Percentiles rank a stretch among this genome's conserved stretches.
Evolutionary conservation across 495 filamentous ascomycete genomes (phyloP).

Genomic region (Trypethelium eluteriae): DNA sequence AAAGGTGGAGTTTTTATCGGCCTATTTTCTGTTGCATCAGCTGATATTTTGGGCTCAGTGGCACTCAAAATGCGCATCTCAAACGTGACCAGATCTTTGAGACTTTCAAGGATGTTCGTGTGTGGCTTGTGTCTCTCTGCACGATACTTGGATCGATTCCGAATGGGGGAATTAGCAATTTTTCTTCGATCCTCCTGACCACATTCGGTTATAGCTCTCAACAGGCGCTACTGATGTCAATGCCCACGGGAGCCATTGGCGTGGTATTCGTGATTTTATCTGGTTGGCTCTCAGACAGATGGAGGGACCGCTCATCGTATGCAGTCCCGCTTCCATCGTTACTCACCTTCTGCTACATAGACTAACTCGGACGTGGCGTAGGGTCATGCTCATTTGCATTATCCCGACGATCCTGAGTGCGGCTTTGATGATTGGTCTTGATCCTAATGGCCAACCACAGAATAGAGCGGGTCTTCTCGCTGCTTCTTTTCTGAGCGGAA

Average conservation of each 20-base stretch:
- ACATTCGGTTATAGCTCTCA: slow-evolving; percentile 30
- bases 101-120: slow-evolving; percentile 39
- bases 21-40: not conserved
- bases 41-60: slow-evolving; percentile 8
- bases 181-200: slow-evolving; percentile 23
- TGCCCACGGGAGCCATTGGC: slow-evolving; percentile 30
- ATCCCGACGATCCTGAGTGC: slow-evolving; percentile 34
- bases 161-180: slow-evolving; percentile 24
- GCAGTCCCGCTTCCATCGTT: not conserved
- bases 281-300: slow-evolving; percentile 31
- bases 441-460: slow-evolving; percentile 30
- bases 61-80: slow-evolving; percentile 34
- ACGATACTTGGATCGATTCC: slow-evolving; percentile 19
- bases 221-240: slow-evolving; percentile 30
- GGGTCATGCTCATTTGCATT: slow-evolving; percentile 32
- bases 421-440: slow-evolving; percentile 36
- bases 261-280: slow-evolving; percentile 28
- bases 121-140: slow-evolving; percentile 18
- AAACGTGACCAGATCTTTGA: slow-evolving; percentile 37
- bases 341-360: no score
- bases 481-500: slow-evolving; percentile 31
- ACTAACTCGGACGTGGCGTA: not conserved
- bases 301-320: slow-evolving; percentile 25
- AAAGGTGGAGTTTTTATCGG: not conserved
- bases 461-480: slow-evolving; percentile 36